These are phyloP conservation scores for Aureobasidium vineae DNA, from an alignment of 2,329 filamentous ascomycete genomes.

Conservation along the genomic window DNA sequence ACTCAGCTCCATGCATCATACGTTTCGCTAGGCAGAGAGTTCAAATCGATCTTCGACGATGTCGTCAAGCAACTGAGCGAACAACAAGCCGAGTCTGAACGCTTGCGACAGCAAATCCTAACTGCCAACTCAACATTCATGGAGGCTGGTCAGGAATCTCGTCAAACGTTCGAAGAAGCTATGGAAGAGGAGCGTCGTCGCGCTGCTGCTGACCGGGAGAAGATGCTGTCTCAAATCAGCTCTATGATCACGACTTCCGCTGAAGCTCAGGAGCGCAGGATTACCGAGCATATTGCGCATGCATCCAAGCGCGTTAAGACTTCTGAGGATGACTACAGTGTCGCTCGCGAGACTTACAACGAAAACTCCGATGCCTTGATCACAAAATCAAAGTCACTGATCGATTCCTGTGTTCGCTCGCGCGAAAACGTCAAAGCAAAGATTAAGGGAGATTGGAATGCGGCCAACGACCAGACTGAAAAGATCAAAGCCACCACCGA, in stretches of 20 bases:
- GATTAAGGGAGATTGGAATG: constrained; percentile 82
- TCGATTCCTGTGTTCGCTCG: constrained; percentile 69
- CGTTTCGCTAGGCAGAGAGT: constrained; percentile 76
- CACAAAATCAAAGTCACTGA: constrained; percentile 63
- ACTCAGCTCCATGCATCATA: constrained; percentile 82
- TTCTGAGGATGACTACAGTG: constrained; percentile 53
- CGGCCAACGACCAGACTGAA: constrained; percentile 74
- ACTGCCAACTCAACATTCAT: constrained; percentile 66
- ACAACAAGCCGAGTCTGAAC: constrained; percentile 74
- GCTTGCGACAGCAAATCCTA: constrained; percentile 68
- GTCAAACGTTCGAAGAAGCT: constrained; percentile 64
- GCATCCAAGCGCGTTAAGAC: constrained; percentile 55
- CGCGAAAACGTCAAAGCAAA: constrained; percentile 75
- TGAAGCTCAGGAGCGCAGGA: constrained; percentile 68
- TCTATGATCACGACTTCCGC: constrained; percentile 72
- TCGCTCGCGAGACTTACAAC: constrained; percentile 63
- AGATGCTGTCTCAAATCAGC: constrained; percentile 72
- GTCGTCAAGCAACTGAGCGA: constrained; percentile 70
- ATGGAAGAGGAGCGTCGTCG: constrained; percentile 73
- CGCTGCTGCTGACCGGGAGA: constrained; percentile 69
- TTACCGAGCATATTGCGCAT: constrained; percentile 63
- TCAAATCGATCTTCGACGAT: constrained; percentile 81
- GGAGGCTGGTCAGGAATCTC: constrained; percentile 65
- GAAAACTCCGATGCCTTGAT: constrained; percentile 74
- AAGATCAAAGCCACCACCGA: constrained; percentile 80